These are phyloP conservation scores for Flaveria sonorensis DNA, from an alignment of 129 eudicot genomes.

Conservation along the genomic window DNA sequence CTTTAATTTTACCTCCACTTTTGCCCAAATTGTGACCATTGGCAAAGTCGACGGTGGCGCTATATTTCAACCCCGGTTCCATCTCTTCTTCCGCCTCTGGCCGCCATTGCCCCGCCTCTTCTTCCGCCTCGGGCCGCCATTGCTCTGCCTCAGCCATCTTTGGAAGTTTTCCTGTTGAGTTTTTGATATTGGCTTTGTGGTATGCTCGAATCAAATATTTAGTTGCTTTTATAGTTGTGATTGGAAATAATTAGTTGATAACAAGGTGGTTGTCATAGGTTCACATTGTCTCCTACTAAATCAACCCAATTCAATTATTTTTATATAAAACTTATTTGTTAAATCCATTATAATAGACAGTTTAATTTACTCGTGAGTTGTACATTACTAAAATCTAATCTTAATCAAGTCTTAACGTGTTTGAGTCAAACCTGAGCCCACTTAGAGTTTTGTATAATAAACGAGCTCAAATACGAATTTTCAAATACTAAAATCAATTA, in stretches of 20 bases:
- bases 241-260: neutral
- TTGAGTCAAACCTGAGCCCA: too few species aligned
- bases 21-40: neutral
- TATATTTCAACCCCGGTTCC: slow-evolving; percentile 24
- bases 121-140: neutral
- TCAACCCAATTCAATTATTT: neutral
- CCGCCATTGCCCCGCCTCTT: neutral
- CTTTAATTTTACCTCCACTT: slow-evolving; percentile 12
- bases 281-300: slow-evolving; percentile 13
- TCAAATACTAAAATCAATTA: too few species aligned
- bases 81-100: neutral
- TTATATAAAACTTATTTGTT: neutral
- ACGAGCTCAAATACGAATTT: too few species aligned
- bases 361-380: neutral
- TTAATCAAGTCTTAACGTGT: too few species aligned
- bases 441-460: too few species aligned
- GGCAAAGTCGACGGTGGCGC: neutral
- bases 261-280: slow-evolving; percentile 30
- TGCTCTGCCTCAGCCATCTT: slow-evolving; percentile 28
- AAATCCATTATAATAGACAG: neutral
- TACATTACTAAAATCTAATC: neutral
- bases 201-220: neutral
- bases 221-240: slow-evolving; percentile 33
- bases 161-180: neutral
- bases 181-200: slow-evolving; percentile 11